A percentile compares a stretch with the other conserved stretches of the same genome.
phyloP scores from a whole-genome alignment of 2,329 filamentous ascomycete species.

The Cordyceps cicadae region DNA sequence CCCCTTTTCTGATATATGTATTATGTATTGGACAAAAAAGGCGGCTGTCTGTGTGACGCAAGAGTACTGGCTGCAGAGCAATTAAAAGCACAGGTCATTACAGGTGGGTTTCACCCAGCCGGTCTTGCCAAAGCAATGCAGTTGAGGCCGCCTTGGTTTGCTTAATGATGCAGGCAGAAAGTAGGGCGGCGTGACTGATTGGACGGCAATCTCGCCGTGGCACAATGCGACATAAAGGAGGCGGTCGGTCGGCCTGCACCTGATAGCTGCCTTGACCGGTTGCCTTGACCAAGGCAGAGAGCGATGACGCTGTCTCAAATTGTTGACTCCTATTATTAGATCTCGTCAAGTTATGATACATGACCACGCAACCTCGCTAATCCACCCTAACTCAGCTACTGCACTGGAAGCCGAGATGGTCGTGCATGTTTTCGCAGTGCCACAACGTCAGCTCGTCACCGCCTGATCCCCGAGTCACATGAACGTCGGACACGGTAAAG shows the following conservation, averaged over 20 bases:
- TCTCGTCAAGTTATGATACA: no score
- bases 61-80: not conserved
- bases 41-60: slow-evolving; percentile 7
- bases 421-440: slow-evolving; percentile 12
- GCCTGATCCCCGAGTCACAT: slow-evolving; percentile 15
- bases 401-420: slow-evolving; percentile 3
- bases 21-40: not conserved
- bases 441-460: slow-evolving; percentile 13
- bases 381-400: not conserved
- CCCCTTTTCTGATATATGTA: slow-evolving; percentile 4
- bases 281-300: not conserved
- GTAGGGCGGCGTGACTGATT: not conserved
- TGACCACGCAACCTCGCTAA: no score
- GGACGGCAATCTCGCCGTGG: not conserved
- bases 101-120: not conserved
- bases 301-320: not conserved
- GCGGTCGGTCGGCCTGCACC: not conserved
- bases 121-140: not conserved
- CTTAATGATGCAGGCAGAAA: not conserved
- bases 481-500: slow-evolving; percentile 20
- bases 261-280: not conserved
- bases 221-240: not conserved
- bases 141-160: not conserved
- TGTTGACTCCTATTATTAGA: not conserved
- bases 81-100: not conserved